Conservation (phyloP, 73 alveolate genomes). For the Paraurostyla sp. region DNA sequence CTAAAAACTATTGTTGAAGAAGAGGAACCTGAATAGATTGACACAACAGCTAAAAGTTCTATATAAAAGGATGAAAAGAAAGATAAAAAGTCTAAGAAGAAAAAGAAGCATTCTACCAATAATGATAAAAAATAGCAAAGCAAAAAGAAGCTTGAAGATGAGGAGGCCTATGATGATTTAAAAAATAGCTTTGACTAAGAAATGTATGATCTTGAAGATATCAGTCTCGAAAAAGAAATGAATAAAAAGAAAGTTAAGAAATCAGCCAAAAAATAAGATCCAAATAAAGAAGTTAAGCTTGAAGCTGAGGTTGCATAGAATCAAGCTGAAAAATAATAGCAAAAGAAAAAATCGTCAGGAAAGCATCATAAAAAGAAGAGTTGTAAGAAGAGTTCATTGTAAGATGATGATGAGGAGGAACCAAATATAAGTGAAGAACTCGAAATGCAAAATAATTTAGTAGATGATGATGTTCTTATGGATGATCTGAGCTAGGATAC, state of each 20-base stretch:
- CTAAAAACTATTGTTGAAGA: too few relatives aligned
- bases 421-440: neutral
- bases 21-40: neutral
- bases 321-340: too few relatives aligned
- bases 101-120: neutral
- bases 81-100: neutral
- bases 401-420: neutral
- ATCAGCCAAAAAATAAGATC: neutral
- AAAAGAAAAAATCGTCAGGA: neutral
- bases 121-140: neutral
- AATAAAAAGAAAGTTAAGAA: neutral
- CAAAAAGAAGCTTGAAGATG: constrained; percentile 2
- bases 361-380: neutral
- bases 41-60: too few relatives aligned
- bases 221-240: neutral
- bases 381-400: neutral
- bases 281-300: neutral
- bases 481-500: constrained; percentile 2
- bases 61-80: neutral
- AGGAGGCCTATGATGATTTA: neutral
- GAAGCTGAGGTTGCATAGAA: too few relatives aligned
- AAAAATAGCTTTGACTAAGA: neutral
- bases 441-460: neutral
- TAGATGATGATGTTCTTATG: constrained; percentile 28
- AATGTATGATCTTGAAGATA: neutral